Evolutionary conservation across 495 filamentous ascomycete species (phyloP), one percentile per base, ranked within the genome.

Genomic region (Trichoderma gamsii): DNA sequence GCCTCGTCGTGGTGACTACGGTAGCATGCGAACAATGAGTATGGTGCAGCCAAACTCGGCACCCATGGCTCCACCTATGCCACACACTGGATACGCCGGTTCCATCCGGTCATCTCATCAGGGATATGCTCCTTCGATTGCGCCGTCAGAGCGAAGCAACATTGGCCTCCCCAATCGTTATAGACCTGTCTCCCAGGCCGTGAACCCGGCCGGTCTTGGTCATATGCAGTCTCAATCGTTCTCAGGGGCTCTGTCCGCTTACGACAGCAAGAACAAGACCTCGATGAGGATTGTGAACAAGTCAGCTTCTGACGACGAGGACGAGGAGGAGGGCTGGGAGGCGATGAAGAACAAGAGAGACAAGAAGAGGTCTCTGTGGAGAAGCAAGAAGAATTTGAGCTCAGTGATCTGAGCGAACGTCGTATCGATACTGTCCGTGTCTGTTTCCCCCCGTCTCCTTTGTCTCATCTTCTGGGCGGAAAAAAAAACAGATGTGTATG

Each of bases 121-220:
- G 18, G 81, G 82, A 8, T 85, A 87, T 80, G 75, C 84, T 69
- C 77, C 84, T 67, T 84, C 89, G 4, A 94, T 98, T 67, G 93
- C 95, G 5, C 96, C 95, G 5, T 96, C 91, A 1, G 95, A 99
- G 79, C 89, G 95, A 64, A 97, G 92, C 78, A 98, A 92, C 75
- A 83, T 97, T 68, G 96, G 95, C 3, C 80, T 94, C 64, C 91
- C 94, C 29, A 87, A 91, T 44, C 88, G 95, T n/a, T 99, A 99
- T 78, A 87, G 96, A 16, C 93, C 96, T 0, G 93, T 99, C 0
- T 93, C 91, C 38, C 65, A 66, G 8, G 65, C 44, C n/a, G 16
- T 46, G 23, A n/a, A n/a, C 43, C 21, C n/a, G 16, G 11, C 25
- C n/a, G 21, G 15, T 9, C 21, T 44, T 46, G 38, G 38, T 23